Percentiles rank a stretch among this genome's conserved stretches.
Evolutionary conservation across 768 basidiomycete species (phyloP).

Genomic region (Rhodotorula babjevae): DNA sequence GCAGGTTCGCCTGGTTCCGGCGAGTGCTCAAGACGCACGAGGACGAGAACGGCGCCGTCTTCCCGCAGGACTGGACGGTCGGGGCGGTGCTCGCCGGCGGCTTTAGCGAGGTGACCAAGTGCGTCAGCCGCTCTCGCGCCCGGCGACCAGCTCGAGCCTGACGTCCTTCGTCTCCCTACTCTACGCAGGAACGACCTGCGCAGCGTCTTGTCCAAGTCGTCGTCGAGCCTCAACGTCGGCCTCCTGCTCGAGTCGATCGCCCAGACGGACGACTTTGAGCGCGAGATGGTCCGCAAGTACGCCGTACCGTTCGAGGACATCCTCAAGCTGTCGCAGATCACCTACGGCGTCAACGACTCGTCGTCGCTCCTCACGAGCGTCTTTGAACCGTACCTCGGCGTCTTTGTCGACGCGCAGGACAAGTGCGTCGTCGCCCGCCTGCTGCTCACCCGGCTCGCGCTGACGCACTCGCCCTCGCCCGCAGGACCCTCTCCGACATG

Average conservation of each 20-base stretch:
- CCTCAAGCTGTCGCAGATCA: slow-evolving; percentile 33
- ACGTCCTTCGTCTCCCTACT: too few relatives aligned
- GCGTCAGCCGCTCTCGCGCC: slow-evolving; percentile 2
- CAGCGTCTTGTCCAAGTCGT: slow-evolving; percentile 71
- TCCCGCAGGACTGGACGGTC: slow-evolving; percentile 81
- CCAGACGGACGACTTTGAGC: slow-evolving; percentile 81
- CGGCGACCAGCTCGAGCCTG: too few relatives aligned
- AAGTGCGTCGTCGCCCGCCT: slow-evolving; percentile 56
- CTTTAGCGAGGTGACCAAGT: slow-evolving; percentile 75
- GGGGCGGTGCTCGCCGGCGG: slow-evolving; percentile 73
- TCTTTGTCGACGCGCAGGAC: slow-evolving; percentile 95
- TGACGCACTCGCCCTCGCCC: neutral
- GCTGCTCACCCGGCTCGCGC: neutral
- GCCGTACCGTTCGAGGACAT: slow-evolving; percentile 55
- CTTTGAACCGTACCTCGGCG: slow-evolving; percentile 84
- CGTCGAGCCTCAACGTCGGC: slow-evolving; percentile 67
- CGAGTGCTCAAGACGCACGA: slow-evolving; percentile 79
- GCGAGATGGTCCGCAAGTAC: slow-evolving; percentile 74
- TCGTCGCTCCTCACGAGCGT: slow-evolving; percentile 68
- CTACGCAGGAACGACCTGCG: slow-evolving; percentile 80
- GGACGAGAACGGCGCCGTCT: slow-evolving; percentile 73
- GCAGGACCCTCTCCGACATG: slow-evolving; percentile 83
- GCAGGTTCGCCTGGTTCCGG: slow-evolving; percentile 93
- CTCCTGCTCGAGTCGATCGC: slow-evolving; percentile 79
- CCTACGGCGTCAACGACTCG: slow-evolving; percentile 26